Evolutionary conservation across 73 alveolate genomes (phyloP).

Genomic region (Uronychia setigera): DNA sequence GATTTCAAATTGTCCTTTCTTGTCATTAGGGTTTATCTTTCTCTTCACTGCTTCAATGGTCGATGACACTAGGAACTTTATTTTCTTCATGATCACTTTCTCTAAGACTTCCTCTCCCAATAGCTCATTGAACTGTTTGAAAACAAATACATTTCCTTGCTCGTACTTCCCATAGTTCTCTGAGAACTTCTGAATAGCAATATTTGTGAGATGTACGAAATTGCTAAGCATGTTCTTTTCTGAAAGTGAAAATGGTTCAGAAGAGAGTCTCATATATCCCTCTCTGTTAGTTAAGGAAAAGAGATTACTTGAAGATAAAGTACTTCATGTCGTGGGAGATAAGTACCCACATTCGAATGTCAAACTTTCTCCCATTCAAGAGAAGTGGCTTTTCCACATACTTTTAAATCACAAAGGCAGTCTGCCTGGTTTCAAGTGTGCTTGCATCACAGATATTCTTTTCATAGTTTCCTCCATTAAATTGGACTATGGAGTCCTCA

Average conservation of each 20-base stretch:
- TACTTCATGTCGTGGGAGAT: conserved; percentile 45
- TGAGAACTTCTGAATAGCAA: too few relatives aligned
- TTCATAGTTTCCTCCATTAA: too few relatives aligned
- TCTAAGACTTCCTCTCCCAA: background rate
- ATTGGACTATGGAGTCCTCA: too few relatives aligned
- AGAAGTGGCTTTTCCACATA: conserved; percentile 76
- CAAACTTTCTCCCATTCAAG: conserved; percentile 67
- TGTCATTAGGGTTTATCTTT: conserved; percentile 23
- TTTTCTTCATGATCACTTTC: conserved; percentile 3
- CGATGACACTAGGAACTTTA: conserved; percentile 7
- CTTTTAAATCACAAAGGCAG: conserved; percentile 57
- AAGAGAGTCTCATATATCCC: conserved; percentile 25
- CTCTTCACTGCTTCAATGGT: conserved; percentile 23
- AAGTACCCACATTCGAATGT: conserved; percentile 65
- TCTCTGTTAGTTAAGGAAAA: too few relatives aligned
- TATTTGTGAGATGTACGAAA: conserved; percentile 87
- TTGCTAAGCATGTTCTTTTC: conserved; percentile 45
- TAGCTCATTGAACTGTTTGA: background rate
- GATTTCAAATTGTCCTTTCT: conserved; percentile 34
- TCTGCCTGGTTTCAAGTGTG: too few relatives aligned
- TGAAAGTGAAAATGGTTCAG: conserved; percentile 42
- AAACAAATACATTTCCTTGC: too few relatives aligned
- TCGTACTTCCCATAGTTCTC: too few relatives aligned
- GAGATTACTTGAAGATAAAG: conserved; percentile 36
- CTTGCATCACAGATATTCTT: too few relatives aligned